Evolutionary conservation across 192 early-diverging fungal genomes (phyloP).

Genomic region (Entomortierella lignicola): DNA sequence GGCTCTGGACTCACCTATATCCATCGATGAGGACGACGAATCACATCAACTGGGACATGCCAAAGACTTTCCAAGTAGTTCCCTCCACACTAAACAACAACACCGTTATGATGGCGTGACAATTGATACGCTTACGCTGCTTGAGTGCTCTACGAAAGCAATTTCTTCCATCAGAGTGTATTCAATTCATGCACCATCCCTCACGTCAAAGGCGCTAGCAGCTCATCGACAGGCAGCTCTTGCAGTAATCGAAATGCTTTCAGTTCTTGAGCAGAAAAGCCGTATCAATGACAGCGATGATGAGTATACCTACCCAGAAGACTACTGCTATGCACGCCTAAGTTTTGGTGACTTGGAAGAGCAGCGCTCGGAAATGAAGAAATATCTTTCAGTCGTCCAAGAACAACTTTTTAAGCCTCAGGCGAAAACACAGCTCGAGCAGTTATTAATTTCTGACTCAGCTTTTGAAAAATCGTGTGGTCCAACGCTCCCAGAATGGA

Average conservation of each 20-base stretch:
- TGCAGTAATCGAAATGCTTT: conserved; percentile 60
- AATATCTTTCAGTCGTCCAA: conserved; percentile 61
- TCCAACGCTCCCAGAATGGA: conserved; percentile 46
- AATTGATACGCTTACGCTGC: conserved; percentile 57
- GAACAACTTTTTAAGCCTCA: conserved; percentile 59
- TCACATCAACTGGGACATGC: conserved; percentile 16
- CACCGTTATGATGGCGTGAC: conserved; percentile 18
- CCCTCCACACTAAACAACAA: conserved; percentile 35
- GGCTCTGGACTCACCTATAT: conserved; percentile 36
- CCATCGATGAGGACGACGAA: conserved; percentile 18
- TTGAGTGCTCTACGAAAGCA: conserved; percentile 64
- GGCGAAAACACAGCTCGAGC: conserved; percentile 36
- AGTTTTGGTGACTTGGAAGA: conserved; percentile 56
- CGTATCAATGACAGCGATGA: conserved; percentile 50
- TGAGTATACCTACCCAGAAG: conserved; percentile 47
- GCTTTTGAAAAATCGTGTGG: not conserved
- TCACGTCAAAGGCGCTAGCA: conserved; percentile 48
- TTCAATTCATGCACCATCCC: conserved; percentile 59
- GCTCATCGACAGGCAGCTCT: conserved; percentile 59
- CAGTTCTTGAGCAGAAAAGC: conserved; percentile 57
- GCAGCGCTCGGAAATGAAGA: conserved; percentile 57
- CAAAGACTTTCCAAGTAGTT: conserved; percentile 22
- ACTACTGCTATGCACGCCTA: conserved; percentile 61
- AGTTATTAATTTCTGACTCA: conserved; percentile 17
- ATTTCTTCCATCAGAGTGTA: conserved; percentile 65